These are phyloP conservation scores for Claviceps sp. DNA, from an alignment of 2,329 filamentous ascomycete genomes.

Conservation along the genomic window DNA sequence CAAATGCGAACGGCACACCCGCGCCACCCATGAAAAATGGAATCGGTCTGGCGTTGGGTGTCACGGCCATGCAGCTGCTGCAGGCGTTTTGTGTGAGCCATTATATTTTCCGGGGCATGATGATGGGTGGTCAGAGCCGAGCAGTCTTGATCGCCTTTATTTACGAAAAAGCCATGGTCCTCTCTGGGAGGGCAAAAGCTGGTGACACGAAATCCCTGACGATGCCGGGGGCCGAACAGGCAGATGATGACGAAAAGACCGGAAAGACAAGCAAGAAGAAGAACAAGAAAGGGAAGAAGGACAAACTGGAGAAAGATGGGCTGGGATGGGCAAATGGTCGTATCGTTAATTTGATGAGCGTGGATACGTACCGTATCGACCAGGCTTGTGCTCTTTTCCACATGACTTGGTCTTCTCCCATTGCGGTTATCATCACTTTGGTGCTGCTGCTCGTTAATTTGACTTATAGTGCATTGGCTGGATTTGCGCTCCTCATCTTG, in stretches of 20 bases:
- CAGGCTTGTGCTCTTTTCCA: slow-evolving; percentile 83
- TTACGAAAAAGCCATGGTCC: slow-evolving; percentile 83
- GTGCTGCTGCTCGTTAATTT: slow-evolving; percentile 74
- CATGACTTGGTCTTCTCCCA: slow-evolving; percentile 75
- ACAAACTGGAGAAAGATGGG: slow-evolving; percentile 40
- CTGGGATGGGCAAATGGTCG: slow-evolving; percentile 85
- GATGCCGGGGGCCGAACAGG: slow-evolving; percentile 27
- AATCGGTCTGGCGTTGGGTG: slow-evolving; percentile 70
- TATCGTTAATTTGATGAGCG: slow-evolving; percentile 87
- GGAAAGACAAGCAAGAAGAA: slow-evolving; percentile 22
- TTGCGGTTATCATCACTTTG: slow-evolving; percentile 66
- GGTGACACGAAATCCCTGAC: slow-evolving; percentile 42
- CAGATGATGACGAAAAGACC: slow-evolving; percentile 34
- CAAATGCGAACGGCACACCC: slow-evolving; percentile 34
- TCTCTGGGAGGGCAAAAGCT: slow-evolving; percentile 78
- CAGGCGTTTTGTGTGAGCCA: slow-evolving; percentile 77
- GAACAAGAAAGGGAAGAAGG: slow-evolving; percentile 23
- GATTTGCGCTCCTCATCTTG: slow-evolving; percentile 70
- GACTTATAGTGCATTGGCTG: slow-evolving; percentile 77
- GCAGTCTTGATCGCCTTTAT: slow-evolving; percentile 74
- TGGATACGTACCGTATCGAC: slow-evolving; percentile 87
- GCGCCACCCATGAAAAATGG: slow-evolving; percentile 61
- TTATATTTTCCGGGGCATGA: slow-evolving; percentile 86
- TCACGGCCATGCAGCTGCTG: slow-evolving; percentile 72
- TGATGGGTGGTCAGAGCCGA: slow-evolving; percentile 73